phyloP scores from a whole-genome alignment of 2,329 filamentous ascomycete species.

The Westerdykella sp. region DNA sequence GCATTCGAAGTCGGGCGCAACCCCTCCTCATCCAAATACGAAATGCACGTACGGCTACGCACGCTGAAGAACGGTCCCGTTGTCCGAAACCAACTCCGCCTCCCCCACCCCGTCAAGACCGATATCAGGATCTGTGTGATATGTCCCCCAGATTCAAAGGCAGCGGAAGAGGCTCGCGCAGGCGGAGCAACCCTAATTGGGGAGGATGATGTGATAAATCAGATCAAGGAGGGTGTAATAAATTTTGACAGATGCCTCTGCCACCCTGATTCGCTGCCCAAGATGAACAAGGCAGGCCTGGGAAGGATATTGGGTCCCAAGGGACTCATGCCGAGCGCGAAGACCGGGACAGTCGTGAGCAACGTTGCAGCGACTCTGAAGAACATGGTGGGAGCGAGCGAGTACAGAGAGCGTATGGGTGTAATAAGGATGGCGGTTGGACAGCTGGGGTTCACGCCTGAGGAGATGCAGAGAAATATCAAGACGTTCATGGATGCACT shows the following conservation, averaged over 20 bases:
- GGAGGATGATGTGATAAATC: constrained; percentile 77
- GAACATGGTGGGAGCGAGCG: constrained; percentile 75
- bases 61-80: constrained; percentile 81
- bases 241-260: constrained; percentile 87
- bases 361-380: constrained; percentile 69
- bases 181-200: constrained; percentile 80
- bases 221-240: constrained; percentile 68
- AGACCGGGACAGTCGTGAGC: constrained; percentile 81
- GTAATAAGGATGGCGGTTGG: constrained; percentile 87
- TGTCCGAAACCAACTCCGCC: constrained; percentile 77
- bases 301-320: constrained; percentile 79
- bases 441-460: constrained; percentile 80
- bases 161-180: constrained; percentile 65
- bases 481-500: constrained; percentile 67
- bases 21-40: constrained; percentile 74
- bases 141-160: constrained; percentile 71
- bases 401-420: constrained; percentile 80
- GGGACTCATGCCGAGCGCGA: constrained; percentile 86
- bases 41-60: constrained; percentile 74
- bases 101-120: constrained; percentile 85
- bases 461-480: constrained; percentile 80
- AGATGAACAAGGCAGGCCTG: constrained; percentile 73
- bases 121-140: constrained; percentile 87
- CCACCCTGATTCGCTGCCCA: constrained; percentile 69
- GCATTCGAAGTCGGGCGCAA: constrained; percentile 84